phyloP scores from a whole-genome alignment of 108 stramenopile species.

The Nitzschia sp. region DNA sequence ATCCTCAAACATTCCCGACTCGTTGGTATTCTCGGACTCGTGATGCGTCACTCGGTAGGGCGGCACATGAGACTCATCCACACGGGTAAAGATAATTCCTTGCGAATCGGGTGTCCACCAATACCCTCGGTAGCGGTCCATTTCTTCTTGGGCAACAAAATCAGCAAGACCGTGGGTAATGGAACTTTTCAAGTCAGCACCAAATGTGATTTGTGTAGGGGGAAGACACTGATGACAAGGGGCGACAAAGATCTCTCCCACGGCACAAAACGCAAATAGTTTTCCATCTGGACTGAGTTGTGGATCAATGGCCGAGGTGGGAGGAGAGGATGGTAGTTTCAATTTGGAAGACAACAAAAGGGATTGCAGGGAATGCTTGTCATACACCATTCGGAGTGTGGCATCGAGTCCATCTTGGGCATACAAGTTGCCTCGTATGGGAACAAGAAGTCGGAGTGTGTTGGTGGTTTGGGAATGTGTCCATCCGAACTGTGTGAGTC shows the following conservation, averaged over 20 bases:
- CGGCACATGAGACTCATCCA: conserved; percentile 86
- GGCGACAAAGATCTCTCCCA: conserved; percentile 62
- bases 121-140: conserved; percentile 91
- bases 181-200: conserved; percentile 44
- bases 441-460: conserved; percentile 52
- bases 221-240: conserved; percentile 30
- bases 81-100: conserved; percentile 65
- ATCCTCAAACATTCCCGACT: conserved; percentile 64
- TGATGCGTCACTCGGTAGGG: conserved; percentile 84
- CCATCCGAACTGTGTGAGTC: conserved; percentile 61
- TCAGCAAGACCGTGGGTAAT: conserved; percentile 89
- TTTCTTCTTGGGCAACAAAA: conserved; percentile 93
- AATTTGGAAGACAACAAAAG: conserved; percentile 18
- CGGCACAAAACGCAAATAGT: conserved; percentile 60
- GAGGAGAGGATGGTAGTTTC: conserved; percentile 7
- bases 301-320: conserved; percentile 54
- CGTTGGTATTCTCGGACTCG: conserved; percentile 39
- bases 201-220: conserved; percentile 44
- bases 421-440: conserved; percentile 58
- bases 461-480: conserved; percentile 26
- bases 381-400: conserved; percentile 42
- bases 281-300: conserved; percentile 65
- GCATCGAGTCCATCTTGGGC: conserved; percentile 60
- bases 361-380: conserved; percentile 43
- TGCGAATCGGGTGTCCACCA: conserved; percentile 83